Evolutionary conservation across 805 yeast species (phyloP).

Genomic region (Kazachstania kunashirensis): DNA sequence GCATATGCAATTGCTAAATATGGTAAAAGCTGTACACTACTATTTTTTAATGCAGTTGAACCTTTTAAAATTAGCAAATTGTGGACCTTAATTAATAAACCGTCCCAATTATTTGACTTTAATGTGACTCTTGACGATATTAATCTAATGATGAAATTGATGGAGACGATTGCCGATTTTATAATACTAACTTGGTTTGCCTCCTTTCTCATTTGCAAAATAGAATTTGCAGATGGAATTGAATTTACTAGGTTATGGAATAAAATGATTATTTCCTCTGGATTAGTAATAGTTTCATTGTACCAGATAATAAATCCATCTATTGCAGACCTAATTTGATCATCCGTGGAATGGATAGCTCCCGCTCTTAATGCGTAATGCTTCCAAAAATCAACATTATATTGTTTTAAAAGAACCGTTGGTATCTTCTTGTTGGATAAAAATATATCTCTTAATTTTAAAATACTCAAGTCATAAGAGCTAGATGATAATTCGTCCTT

Average conservation of each 20-base stretch:
- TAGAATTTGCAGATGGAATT: conserved; percentile 6
- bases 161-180: conserved; percentile 18
- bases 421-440: neutral
- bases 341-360: conserved; percentile 42
- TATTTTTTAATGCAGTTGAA: neutral
- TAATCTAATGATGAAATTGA: conserved; percentile 7
- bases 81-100: conserved; percentile 5
- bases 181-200: conserved; percentile 25
- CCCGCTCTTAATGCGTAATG: conserved; percentile 50
- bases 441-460: neutral
- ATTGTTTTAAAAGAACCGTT: neutral
- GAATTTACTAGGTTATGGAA: conserved; percentile 5
- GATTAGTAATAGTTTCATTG: conserved; percentile 8
- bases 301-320: conserved; percentile 30
- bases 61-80: conserved; percentile 7
- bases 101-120: conserved; percentile 7
- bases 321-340: conserved; percentile 36
- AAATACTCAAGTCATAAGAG: neutral
- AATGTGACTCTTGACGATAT: conserved; percentile 7
- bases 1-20: conserved; percentile 23
- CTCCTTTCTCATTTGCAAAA: conserved; percentile 2
- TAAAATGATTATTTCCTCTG: conserved; percentile 1
- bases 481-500: neutral
- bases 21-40: conserved; percentile 34
- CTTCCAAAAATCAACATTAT: conserved; percentile 30